phyloP scores from a whole-genome alignment of 768 basidiomycete genomes.

The Mycena sanguinolenta region DNA sequence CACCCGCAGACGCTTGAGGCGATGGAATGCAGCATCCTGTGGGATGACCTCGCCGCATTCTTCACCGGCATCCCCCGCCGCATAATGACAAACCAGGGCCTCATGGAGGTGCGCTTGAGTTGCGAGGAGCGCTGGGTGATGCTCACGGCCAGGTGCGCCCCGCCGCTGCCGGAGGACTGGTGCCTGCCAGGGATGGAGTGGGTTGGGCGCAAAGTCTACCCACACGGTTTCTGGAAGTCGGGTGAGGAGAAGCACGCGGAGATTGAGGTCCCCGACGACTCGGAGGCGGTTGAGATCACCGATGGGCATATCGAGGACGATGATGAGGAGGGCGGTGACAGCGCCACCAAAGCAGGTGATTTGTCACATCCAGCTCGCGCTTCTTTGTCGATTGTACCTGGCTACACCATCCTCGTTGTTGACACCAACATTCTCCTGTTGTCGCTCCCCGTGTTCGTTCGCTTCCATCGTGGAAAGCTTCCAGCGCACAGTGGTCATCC shows the following conservation, averaged over 20 bases:
- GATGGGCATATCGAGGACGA: constrained; percentile 91
- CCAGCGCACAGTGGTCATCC: constrained; percentile 90
- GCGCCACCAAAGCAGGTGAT: constrained; percentile 42
- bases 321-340: constrained; percentile 62
- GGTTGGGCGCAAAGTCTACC: constrained; percentile 91
- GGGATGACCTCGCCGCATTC: constrained; percentile 78
- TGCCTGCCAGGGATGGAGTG: constrained; percentile 96
- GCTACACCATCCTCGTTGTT: constrained; percentile 91
- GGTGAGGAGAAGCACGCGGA: constrained; percentile 76
- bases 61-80: constrained; percentile 72
- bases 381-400: constrained; percentile 80
- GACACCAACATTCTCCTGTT: constrained; percentile 97
- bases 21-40: constrained; percentile 86
- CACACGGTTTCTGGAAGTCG: constrained; percentile 94
- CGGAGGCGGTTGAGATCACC: constrained; percentile 66
- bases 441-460: constrained; percentile 81
- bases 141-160: constrained; percentile 76
- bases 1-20: constrained; percentile 70
- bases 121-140: constrained; percentile 70
- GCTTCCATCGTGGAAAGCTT: constrained; percentile 82
- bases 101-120: constrained; percentile 45
- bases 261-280: constrained; percentile 81
- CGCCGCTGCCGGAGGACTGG: constrained; percentile 94
- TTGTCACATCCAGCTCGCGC: constrained; percentile 51
- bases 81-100: constrained; percentile 61